Evolutionary conservation across 176 grass and related monocot genomes (phyloP).

Genomic region (Coix lacrymajobi): DNA sequence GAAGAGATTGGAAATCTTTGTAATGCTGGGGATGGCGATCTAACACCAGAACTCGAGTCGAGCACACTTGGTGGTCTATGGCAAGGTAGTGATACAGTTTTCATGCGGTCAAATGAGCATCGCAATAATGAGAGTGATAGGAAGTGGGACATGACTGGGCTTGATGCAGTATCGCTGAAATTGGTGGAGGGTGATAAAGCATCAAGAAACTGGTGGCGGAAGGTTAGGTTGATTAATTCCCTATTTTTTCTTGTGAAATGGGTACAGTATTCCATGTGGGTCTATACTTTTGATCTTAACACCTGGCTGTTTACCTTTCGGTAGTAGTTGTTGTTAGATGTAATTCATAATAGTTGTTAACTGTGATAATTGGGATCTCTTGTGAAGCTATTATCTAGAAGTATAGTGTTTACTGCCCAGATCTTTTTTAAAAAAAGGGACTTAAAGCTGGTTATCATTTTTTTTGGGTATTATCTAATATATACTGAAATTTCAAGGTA

Average conservation of each 20-base stretch:
- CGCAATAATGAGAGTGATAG: slow-evolving; percentile 40
- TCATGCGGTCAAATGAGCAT: slow-evolving; percentile 88
- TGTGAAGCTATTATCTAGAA: background rate
- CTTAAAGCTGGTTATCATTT: background rate
- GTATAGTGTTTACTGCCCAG: background rate
- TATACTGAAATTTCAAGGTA: background rate
- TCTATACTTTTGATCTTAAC: background rate
- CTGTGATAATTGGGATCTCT: slow-evolving; percentile 9
- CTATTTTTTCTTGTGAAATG: background rate
- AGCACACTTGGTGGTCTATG: slow-evolving; percentile 61
- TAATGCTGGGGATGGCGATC: background rate
- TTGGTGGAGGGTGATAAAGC: slow-evolving; percentile 77
- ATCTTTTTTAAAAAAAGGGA: background rate
- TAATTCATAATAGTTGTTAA: background rate
- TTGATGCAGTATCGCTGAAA: slow-evolving; percentile 56
- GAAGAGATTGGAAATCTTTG: slow-evolving; percentile 6
- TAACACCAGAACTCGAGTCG: slow-evolving; percentile 13
- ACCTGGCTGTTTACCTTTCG: slow-evolving; percentile 8
- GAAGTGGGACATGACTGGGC: slow-evolving; percentile 61
- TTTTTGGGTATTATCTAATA: background rate
- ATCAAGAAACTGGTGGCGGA: slow-evolving; percentile 88
- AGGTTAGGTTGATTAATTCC: slow-evolving; percentile 47
- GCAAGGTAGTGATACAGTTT: slow-evolving; percentile 67
- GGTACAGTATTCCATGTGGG: background rate
- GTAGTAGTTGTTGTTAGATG: background rate